A percentile compares a stretch with the other conserved stretches of the same genome.
Evolutionary conservation across 2,329 filamentous ascomycete genomes (phyloP).

Genomic region (Trichoderma sp.): DNA sequence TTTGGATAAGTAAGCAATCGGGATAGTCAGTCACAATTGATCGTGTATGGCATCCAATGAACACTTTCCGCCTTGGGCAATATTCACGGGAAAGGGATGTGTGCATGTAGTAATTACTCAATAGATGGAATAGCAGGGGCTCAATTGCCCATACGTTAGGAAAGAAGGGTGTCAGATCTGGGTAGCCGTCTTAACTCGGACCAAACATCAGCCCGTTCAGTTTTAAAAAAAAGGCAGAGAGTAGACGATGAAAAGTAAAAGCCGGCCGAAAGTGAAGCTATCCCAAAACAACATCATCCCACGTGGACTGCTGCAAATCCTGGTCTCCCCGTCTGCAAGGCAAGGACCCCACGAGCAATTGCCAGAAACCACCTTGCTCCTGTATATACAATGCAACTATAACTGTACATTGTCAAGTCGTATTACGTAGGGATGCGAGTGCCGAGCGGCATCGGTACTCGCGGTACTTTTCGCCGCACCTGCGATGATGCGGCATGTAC

Average conservation of each 20-base stretch:
- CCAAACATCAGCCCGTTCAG: neutral
- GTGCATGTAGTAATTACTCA: neutral
- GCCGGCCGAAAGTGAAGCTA: conserved; percentile 1
- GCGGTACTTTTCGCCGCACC: neutral
- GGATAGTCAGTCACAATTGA: neutral
- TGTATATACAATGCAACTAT: conserved; percentile 1
- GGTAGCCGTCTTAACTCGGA: neutral
- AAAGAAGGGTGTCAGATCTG: neutral
- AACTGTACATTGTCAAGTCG: neutral
- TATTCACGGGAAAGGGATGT: no score
- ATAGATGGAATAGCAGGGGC: neutral
- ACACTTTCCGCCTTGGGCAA: neutral
- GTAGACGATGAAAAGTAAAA: neutral
- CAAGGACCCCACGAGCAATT: neutral
- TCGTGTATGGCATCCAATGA: neutral
- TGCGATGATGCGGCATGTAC: neutral
- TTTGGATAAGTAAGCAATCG: conserved; percentile 7
- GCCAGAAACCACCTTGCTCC: neutral
- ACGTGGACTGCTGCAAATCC: conserved; percentile 22
- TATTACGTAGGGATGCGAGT: neutral
- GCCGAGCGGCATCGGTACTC: neutral
- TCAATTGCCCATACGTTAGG: neutral
- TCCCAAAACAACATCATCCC: conserved; percentile 11
- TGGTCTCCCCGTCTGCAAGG: neutral
- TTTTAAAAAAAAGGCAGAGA: neutral